Base-by-base conservation (phyloP, 1,284 basidiomycete genomes). In the Ceratobasidium sp. region DNA sequence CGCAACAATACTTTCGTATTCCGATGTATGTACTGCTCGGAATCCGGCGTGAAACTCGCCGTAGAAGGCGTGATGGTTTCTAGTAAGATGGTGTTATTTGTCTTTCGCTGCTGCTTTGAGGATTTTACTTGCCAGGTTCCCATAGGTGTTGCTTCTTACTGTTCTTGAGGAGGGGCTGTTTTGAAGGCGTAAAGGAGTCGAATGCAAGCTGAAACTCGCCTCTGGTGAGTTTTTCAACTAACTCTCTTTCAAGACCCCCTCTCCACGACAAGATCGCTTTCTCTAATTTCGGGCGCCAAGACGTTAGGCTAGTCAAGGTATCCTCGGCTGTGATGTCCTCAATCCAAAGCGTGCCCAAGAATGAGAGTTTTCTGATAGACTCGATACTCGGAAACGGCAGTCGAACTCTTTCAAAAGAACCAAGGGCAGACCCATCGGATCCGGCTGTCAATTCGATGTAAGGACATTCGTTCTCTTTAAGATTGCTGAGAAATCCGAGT, bases 381-480 rank as follows among this genome's bases (percentile, higher is more conserved):
- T 63, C 9, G 28, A 63, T 18, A 18, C 28, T 49, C 13, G 70
- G 70, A n/a, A 61, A 42, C 9, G 70, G 70, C 13, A 72, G 60
- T 2, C 40, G 18, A 18, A 63, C 18, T 18, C 28, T 63, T n/a
- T n/a, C 60, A n/a, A 33, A 20, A 15, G 40, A 13, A 40, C 10
- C 33, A 18, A 40, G 28, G 18, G 33, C 13, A 40, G 60, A 33
- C 23, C 12, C 18, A 20, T 63, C 70, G 40, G 49, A 33, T 6
- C 51, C 42, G 3, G 20, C 39, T 23, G 56, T 58, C 15, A 61
- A 58, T 49, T 72, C 39, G 23, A 72, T 61, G 44, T 46, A 28
- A 42, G 56, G 70, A 20, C 13, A 56, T 46, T 72, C 40, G n/a
- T 46, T 44, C 13, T 20, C 40, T 18, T 23, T 42, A 20, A 61